Conservation (phyloP, 257 asterid species). For the Capsicum chinense region DNA sequence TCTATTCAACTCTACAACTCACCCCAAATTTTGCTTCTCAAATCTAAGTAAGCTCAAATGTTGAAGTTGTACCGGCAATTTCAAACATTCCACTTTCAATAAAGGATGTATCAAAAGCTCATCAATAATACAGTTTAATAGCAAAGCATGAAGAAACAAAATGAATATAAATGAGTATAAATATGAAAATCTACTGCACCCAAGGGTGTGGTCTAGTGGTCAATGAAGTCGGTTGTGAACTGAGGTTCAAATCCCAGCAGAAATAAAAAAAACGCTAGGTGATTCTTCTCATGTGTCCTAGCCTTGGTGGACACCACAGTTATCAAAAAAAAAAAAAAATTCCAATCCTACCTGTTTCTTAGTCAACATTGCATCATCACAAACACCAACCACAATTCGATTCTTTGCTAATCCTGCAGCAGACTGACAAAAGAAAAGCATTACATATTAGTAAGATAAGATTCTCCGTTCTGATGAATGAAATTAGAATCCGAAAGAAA, state of each 20-base stretch:
- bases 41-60: neutral
- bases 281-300: too few relatives aligned
- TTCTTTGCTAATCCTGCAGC: conserved; percentile 69
- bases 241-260: too few relatives aligned
- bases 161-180: neutral
- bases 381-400: conserved; percentile 83
- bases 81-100: neutral
- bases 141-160: neutral
- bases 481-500: neutral
- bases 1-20: neutral
- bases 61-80: neutral
- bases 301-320: too few relatives aligned
- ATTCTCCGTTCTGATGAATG: neutral
- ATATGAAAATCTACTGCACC: too few relatives aligned
- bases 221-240: too few relatives aligned
- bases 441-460: neutral
- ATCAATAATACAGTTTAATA: neutral
- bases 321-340: too few relatives aligned
- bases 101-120: too few relatives aligned
- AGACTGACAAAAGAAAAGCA: conserved; percentile 50
- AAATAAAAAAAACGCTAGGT: too few relatives aligned
- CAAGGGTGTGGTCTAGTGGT: too few relatives aligned
- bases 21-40: neutral
- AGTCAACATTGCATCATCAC: conserved; percentile 85
- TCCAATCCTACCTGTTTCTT: conserved; percentile 63